phyloP scores from a whole-genome alignment of 2,329 filamentous ascomycete genomes.

The Xylariaceae sp. region DNA sequence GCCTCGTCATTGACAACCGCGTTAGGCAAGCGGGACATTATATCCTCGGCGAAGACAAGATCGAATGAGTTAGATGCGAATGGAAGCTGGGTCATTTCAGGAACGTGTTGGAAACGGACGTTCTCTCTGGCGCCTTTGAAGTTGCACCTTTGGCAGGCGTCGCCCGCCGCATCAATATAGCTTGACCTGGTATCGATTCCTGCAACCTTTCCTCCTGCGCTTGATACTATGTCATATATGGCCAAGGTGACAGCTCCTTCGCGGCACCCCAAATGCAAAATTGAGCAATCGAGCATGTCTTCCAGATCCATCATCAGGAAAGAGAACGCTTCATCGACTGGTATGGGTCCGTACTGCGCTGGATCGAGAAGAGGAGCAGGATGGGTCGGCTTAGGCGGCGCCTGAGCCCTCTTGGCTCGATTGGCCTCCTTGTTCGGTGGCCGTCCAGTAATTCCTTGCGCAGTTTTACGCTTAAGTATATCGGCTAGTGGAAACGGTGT shows the following conservation, averaged over 20 bases:
- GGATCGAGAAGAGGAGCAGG: neutral
- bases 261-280: slow-evolving; percentile 1
- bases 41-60: neutral
- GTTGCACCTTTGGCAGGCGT: neutral
- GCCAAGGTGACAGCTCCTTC: neutral
- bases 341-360: neutral
- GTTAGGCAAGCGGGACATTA: no score
- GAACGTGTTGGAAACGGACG: neutral
- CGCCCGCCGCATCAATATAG: neutral
- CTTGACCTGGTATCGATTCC: neutral
- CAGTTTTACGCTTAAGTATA: no score
- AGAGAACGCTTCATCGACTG: neutral
- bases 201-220: neutral
- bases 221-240: neutral
- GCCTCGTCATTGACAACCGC: no score
- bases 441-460: no score
- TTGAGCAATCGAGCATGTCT: neutral
- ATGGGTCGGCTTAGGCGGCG: neutral
- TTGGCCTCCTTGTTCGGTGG: no score
- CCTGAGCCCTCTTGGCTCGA: neutral
- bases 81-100: slow-evolving; percentile 2
- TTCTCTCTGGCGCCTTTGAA: neutral
- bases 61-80: neutral
- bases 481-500: no score
- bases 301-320: neutral